Base-by-base conservation (phyloP, 805 yeast genomes). In the Millerozyma acaciae region DNA sequence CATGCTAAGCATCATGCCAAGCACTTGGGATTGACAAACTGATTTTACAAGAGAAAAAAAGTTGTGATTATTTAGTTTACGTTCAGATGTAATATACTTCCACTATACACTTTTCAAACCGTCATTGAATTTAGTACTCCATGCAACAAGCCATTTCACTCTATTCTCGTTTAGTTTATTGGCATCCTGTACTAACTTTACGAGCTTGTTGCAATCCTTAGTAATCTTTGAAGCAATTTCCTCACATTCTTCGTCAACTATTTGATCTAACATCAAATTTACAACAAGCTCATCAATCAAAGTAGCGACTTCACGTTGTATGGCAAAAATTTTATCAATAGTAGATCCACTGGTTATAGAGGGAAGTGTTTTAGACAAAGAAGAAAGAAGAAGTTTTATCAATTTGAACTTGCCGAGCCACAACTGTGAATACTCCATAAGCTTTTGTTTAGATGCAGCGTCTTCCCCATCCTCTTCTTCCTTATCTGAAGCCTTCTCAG, bases 1-100 rank as follows among this genome's bases (percentile, higher is more conserved):
- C 97, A 93, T 57, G 85, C 95, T 22, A 76, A 73, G 39, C 90
- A 81, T 57, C 97, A 93, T 50, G 94, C 95, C 7, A 80, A 82
- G 56, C 69, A 75, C 38, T 62, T 76, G 41, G 70, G 71, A 2
- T 51, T 59, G 25, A 21, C 32, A 7, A 29, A 38, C 21, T 39
- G 29, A 15, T 20, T 17, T 16, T 16, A 12, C 14, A 6, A 18
- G 12, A 14, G 9, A 2, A 10, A 28, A 12, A 16, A n/a, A 5
- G n/a, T 28, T 8, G 18, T 28, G 31, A 28, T 18, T 8, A 29
- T 14, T 9, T 14, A 8, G 12, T 20, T 7, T n/a, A 13, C 8
- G 12, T 13, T 12, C 8, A 12, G 28, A 12, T 25, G n/a, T n/a
- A n/a, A n/a, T n/a, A n/a, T n/a, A n/a, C n/a, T n/a, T n/a, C n/a